Percentiles rank a stretch among this genome's conserved stretches.
Evolutionary conservation across 345 rosid genomes (phyloP).

Genomic region (Salix arbutifolia): DNA sequence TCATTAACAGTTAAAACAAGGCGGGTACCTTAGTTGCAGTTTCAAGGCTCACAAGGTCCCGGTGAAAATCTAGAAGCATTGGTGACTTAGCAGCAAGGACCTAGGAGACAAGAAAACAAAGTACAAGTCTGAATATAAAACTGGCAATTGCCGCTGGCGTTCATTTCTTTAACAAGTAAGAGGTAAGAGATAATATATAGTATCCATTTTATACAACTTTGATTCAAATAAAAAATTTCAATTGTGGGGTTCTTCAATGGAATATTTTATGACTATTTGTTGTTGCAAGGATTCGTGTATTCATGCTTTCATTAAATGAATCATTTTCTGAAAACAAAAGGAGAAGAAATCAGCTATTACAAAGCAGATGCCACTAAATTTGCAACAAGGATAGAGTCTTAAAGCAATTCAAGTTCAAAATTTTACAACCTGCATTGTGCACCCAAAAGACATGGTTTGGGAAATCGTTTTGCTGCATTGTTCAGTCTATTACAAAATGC

Average conservation of each 20-base stretch:
- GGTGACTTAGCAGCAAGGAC: constrained; percentile 75
- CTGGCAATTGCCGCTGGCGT: too few species aligned
- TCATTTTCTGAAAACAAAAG: too few species aligned
- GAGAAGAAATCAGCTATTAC: too few species aligned
- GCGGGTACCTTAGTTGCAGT: constrained; percentile 69
- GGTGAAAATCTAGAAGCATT: constrained; percentile 73
- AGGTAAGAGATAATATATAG: too few species aligned
- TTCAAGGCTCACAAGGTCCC: constrained; percentile 81
- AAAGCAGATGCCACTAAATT: neutral
- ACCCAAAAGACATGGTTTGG: neutral
- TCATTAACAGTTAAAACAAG: constrained; percentile 9
- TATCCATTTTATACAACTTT: too few species aligned
- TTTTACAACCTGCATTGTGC: neutral
- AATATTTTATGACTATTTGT: too few species aligned
- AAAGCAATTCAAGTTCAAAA: neutral
- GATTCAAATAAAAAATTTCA: too few species aligned
- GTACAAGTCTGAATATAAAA: neutral
- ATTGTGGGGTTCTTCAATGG: too few species aligned
- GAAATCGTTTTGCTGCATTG: neutral
- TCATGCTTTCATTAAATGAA: too few species aligned
- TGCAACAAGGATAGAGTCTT: neutral
- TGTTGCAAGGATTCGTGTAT: too few species aligned
- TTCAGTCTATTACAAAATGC: neutral
- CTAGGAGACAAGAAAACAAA: constrained; percentile 31
- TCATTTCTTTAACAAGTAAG: too few species aligned